Evolutionary conservation across 805 yeast genomes (phyloP).

Genomic region (Candida namnaoensis): DNA sequence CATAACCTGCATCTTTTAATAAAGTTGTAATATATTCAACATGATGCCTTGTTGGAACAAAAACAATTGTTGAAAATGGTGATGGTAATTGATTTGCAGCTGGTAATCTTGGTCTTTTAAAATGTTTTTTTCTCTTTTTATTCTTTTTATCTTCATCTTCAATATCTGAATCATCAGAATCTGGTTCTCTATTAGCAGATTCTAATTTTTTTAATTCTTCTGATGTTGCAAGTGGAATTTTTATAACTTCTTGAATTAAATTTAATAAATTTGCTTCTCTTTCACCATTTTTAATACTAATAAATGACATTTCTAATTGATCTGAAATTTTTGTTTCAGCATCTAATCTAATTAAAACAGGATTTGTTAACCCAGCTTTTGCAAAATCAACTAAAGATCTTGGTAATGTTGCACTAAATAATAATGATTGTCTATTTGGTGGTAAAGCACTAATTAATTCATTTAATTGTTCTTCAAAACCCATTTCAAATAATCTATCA

Average conservation of each 20-base stretch:
- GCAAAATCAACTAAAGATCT: conserved; percentile 91
- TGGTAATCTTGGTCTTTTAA: conserved; percentile 52
- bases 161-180: conserved; percentile 46
- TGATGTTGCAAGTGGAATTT: conserved; percentile 70
- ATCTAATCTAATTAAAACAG: conserved; percentile 87
- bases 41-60: conserved; percentile 96
- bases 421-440: conserved; percentile 71
- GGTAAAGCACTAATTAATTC: conserved; percentile 84
- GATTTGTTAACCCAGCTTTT: conserved; percentile 89
- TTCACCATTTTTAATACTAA: conserved; percentile 74
- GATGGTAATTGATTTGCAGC: conserved; percentile 82
- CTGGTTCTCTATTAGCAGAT: conserved; percentile 35
- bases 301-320: conserved; percentile 81
- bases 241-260: conserved; percentile 75
- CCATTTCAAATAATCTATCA: conserved; percentile 93
- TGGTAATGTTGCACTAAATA: conserved; percentile 95
- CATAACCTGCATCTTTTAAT: conserved; percentile 71
- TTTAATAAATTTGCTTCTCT: conserved; percentile 80
- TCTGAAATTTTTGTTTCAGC: conserved; percentile 89
- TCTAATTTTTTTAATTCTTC: conserved; percentile 54
- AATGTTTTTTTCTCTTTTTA: conserved; percentile 27
- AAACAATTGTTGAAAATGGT: conserved; percentile 78
- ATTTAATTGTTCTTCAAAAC: conserved; percentile 87
- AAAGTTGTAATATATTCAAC: conserved; percentile 81
- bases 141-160: conserved; percentile 30